Percentiles rank a stretch among this genome's conserved stretches.
phyloP scores from a whole-genome alignment of 2,329 filamentous ascomycete species.

The Penicillium digitatum region DNA sequence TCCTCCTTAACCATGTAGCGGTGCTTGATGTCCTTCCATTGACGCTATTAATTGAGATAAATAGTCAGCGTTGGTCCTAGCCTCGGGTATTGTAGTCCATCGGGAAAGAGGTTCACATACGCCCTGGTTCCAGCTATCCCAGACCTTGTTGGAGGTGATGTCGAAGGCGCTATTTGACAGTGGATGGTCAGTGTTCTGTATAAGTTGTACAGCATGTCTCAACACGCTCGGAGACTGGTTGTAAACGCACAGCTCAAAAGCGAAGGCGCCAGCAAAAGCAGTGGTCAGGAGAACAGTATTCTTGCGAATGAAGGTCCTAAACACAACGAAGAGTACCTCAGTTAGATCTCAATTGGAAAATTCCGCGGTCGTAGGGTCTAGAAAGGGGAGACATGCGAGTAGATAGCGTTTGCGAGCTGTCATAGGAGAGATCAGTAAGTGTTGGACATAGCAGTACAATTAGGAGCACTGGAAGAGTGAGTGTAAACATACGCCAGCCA shows the following conservation, averaged over 20 bases:
- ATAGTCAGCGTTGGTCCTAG: conserved; percentile 15
- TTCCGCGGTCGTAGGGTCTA: conserved; percentile 13
- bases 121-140: conserved; percentile 87
- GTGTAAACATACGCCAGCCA: conserved; percentile 47
- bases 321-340: conserved; percentile 3
- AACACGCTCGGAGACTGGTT: conserved; percentile 1
- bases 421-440: conserved; percentile 29
- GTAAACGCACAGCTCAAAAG: conserved; percentile 78
- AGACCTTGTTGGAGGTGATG: conserved; percentile 73
- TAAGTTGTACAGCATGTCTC: not conserved
- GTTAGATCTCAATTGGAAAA: conserved; percentile 20
- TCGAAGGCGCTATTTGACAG: conserved; percentile 68
- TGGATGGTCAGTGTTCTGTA: conserved; percentile 18
- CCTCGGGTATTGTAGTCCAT: conserved; percentile 6
- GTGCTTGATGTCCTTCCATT: conserved; percentile 99
- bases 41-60: conserved; percentile 59
- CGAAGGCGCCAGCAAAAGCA: conserved; percentile 85
- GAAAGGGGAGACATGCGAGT: conserved; percentile 52
- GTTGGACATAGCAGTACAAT: conserved; percentile 33
- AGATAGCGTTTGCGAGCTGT: conserved; percentile 54
- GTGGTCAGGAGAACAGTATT: conserved; percentile 84
- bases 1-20: conserved; percentile 72
- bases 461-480: not conserved
- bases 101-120: conserved; percentile 56
- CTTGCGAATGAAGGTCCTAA: conserved; percentile 75